Base-by-base conservation (phyloP, 164 flowering plant species). In the Macadamia integrifolia region DNA sequence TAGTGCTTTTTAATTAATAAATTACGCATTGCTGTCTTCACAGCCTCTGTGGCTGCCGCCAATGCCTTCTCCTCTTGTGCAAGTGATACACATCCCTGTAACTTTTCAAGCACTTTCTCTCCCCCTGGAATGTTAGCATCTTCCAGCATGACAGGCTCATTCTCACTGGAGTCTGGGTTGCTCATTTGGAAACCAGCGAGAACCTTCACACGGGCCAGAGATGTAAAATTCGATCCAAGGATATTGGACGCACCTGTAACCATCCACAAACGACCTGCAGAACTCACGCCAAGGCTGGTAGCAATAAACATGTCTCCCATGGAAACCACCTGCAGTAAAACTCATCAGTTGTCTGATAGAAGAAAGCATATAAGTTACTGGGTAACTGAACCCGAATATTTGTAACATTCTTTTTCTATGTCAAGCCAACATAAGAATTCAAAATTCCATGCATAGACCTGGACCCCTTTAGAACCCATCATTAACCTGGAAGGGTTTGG, bases 201-300 rank as follows among this genome's bases (percentile, higher is more conserved):
- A 9, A 80, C 91, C 74, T 76, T 87, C 42, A 91, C 82, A 28
- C 91, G 78, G 18, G 84, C 83, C 71, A 88, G 70, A 56, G 85
- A 76, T 31, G 76, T 62, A 23, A 78, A 67, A 42, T 76, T 73
- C 46, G 69, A 72, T 53, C 67, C 75, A 3, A 67, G 72, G 67
- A 87, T 53, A 71, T 79, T 87, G 61, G 96, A 91, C 30, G 81
- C 92, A 35, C 98, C 98, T 8, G 89, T 83, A 18, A 91, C 87
- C 86, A 88, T 81, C 98, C 96, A 94, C 70, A 91, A 68, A 46
- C 72, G 69, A 18, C 82, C 82, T 32, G 76, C 67, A 17, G 87
- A 62, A 68, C 87, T 62, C 49, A 81, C 75, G 15, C 73, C 84
- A 9, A 91, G 50, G 70, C 92, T 80, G 59, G 97, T 91, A 7